Conservation (phyloP, 805 yeast species). For the Schizosaccharomyces cryophilus region DNA sequence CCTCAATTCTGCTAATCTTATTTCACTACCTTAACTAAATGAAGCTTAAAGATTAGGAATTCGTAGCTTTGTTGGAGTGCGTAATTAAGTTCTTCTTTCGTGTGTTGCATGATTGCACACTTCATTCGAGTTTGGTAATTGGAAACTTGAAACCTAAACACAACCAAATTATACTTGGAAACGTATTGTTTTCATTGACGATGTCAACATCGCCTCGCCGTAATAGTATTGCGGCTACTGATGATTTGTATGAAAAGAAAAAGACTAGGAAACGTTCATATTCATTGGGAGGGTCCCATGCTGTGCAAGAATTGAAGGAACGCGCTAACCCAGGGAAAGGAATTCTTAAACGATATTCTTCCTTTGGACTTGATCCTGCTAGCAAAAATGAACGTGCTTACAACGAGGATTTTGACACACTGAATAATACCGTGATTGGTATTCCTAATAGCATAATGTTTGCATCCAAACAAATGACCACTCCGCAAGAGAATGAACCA, state of each 20-base stretch:
- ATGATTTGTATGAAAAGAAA: background rate
- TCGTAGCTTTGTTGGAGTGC: too few species aligned
- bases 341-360: background rate
- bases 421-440: background rate
- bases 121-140: too few species aligned
- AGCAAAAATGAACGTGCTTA: background rate
- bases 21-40: too few species aligned
- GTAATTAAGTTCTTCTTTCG: too few species aligned
- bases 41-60: too few species aligned
- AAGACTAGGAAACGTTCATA: background rate
- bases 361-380: background rate
- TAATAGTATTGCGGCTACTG: background rate
- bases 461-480: conserved; percentile 2
- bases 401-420: background rate
- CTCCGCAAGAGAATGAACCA: conserved; percentile 5
- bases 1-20: too few species aligned
- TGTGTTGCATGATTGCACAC: too few species aligned
- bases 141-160: background rate
- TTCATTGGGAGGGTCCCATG: background rate
- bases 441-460: background rate
- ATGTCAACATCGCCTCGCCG: background rate
- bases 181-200: background rate
- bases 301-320: background rate
- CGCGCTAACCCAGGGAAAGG: background rate
- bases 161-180: background rate